Percentiles rank a stretch among this genome's conserved stretches.
Conservation (phyloP, 345 rosid genomes). For the Arabidopsis suecica region DNA sequence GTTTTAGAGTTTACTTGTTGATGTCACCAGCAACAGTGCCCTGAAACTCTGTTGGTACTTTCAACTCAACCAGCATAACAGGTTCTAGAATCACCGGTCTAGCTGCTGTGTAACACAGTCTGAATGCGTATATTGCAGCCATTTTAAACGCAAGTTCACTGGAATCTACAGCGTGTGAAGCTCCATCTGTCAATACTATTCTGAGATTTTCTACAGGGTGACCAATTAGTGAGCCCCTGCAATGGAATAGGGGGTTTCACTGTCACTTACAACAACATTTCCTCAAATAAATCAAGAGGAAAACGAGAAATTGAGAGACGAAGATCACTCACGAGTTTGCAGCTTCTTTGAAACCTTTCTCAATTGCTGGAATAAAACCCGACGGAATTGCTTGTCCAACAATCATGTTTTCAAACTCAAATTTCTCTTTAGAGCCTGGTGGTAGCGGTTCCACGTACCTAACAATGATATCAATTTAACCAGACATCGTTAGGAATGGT, state of each 20-base stretch:
- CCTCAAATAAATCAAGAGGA: background rate
- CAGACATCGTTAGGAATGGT: slow-evolving; percentile 18
- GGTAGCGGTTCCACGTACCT: slow-evolving; percentile 93
- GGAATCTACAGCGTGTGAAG: slow-evolving; percentile 94
- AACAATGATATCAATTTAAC: slow-evolving; percentile 13
- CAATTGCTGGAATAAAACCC: slow-evolving; percentile 90
- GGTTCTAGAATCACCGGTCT: slow-evolving; percentile 96
- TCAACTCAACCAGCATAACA: slow-evolving; percentile 92
- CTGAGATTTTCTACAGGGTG: slow-evolving; percentile 95
- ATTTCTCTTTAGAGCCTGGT: slow-evolving; percentile 62
- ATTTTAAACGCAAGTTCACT: slow-evolving; percentile 98
- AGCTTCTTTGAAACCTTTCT: slow-evolving; percentile 98
- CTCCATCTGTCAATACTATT: slow-evolving; percentile 88
- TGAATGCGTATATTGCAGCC: slow-evolving; percentile 96
- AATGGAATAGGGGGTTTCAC: slow-evolving; percentile 7
- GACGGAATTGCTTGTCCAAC: slow-evolving; percentile 98
- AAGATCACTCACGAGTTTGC: slow-evolving; percentile 82
- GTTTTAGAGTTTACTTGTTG: slow-evolving; percentile 68
- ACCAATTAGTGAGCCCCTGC: slow-evolving; percentile 94
- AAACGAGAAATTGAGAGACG: background rate
- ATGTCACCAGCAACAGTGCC: slow-evolving; percentile 96
- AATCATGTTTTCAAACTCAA: slow-evolving; percentile 91
- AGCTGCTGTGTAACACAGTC: slow-evolving; percentile 92
- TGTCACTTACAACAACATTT: background rate
- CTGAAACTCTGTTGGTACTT: slow-evolving; percentile 96